A percentile compares a stretch with the other conserved stretches of the same genome.
These are phyloP conservation scores for Didymella lethalis DNA, from an alignment of 2,329 filamentous ascomycete species.

Conservation along the genomic window DNA sequence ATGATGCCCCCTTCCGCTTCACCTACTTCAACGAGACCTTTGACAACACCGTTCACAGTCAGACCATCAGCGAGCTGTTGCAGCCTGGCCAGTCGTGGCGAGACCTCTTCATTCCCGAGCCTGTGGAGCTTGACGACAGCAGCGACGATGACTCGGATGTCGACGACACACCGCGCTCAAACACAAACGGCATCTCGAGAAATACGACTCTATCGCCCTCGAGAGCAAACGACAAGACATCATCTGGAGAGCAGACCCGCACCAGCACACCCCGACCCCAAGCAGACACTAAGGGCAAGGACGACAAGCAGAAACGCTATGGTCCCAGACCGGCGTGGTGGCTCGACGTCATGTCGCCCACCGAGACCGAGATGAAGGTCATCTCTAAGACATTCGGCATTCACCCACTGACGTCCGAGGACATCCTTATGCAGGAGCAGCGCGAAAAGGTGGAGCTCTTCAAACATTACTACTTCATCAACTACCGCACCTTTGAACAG, in stretches of 20 bases:
- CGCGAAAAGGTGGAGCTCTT: constrained; percentile 98
- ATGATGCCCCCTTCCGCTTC: constrained; percentile 91
- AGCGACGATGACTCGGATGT: constrained; percentile 71
- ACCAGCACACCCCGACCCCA: constrained; percentile 62
- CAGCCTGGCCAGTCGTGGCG: constrained; percentile 84
- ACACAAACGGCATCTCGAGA: constrained; percentile 40
- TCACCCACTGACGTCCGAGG: constrained; percentile 92
- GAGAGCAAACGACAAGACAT: constrained; percentile 44
- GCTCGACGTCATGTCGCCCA: constrained; percentile 91
- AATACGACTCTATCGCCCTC: constrained; percentile 36
- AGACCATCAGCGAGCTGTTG: constrained; percentile 90
- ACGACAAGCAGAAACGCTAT: constrained; percentile 50
- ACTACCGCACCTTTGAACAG: constrained; percentile 97
- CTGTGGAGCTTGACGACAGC: constrained; percentile 68
- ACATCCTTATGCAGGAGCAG: constrained; percentile 96
- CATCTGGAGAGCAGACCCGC: constrained; percentile 55
- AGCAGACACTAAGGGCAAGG: constrained; percentile 28
- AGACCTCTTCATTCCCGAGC: constrained; percentile 91
- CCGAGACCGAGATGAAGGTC: constrained; percentile 94
- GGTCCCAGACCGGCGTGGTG: constrained; percentile 94
- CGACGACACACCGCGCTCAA: constrained; percentile 46
- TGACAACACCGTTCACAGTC: constrained; percentile 92
- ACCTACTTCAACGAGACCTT: constrained; percentile 99
- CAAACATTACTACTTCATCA: constrained; percentile 97
- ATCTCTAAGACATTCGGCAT: constrained; percentile 93